These are phyloP conservation scores for Lactuca sativa DNA, from an alignment of 129 eudicot species.

Conservation along the genomic window DNA sequence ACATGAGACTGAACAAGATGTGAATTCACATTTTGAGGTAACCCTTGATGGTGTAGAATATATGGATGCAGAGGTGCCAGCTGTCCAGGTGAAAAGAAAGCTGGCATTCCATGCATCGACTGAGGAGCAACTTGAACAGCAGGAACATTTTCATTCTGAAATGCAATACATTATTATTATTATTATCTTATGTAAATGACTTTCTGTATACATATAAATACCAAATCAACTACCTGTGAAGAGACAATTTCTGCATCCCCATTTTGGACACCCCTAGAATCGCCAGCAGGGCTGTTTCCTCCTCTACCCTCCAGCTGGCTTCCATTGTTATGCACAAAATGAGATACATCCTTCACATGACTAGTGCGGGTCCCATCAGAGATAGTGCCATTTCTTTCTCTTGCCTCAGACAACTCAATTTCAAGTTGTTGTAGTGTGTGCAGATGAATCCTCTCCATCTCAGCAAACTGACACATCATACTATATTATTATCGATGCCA, in stretches of 20 bases:
- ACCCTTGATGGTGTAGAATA: conserved; percentile 79
- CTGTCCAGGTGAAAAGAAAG: conserved; percentile 81
- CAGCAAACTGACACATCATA: conserved; percentile 52
- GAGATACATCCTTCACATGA: conserved; percentile 51
- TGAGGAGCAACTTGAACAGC: conserved; percentile 61
- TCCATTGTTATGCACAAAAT: conserved; percentile 52
- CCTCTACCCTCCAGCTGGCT: conserved; percentile 55
- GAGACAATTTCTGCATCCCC: conserved; percentile 53
- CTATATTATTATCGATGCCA: not conserved
- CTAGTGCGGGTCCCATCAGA: conserved; percentile 46
- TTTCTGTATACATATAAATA: not conserved
- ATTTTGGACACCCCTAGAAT: conserved; percentile 43
- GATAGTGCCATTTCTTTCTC: conserved; percentile 67
- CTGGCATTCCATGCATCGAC: conserved; percentile 77
- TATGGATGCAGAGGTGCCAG: conserved; percentile 83
- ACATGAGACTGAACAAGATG: conserved; percentile 66
- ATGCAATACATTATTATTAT: not conserved
- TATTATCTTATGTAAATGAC: not conserved
- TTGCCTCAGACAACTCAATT: conserved; percentile 72
- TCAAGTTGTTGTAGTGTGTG: conserved; percentile 77
- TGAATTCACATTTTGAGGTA: conserved; percentile 61
- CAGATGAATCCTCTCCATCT: conserved; percentile 76
- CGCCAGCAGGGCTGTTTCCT: conserved; percentile 41
- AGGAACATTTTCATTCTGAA: conserved; percentile 61
- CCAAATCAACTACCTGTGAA: conserved; percentile 40